Evolutionary conservation across 495 filamentous ascomycete genomes (phyloP).

Genomic region (Daldinia childiae): DNA sequence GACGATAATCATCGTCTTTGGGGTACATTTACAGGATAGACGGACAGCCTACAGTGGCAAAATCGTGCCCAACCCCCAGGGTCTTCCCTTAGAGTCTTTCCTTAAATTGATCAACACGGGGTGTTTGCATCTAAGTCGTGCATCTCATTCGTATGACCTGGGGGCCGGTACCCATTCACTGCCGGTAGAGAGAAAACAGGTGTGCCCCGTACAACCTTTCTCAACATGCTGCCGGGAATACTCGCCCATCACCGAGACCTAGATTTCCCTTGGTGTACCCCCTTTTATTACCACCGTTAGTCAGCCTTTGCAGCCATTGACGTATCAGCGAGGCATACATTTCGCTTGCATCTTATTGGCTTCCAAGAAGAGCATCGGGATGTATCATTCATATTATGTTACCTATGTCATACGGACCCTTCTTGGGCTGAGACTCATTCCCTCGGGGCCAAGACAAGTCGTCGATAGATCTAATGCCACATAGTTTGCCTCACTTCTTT

Average conservation of each 20-base stretch:
- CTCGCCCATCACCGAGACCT: constrained; percentile 33
- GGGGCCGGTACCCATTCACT: constrained; percentile 30
- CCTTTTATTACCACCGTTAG: constrained; percentile 32
- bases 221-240: constrained; percentile 19
- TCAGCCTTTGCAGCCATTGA: constrained; percentile 37
- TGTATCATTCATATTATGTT: constrained; percentile 18
- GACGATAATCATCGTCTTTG: constrained; percentile 26
- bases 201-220: constrained; percentile 31
- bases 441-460: constrained; percentile 8
- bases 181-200: constrained; percentile 22
- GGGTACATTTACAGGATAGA: constrained; percentile 15
- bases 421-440: constrained; percentile 25
- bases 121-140: constrained; percentile 34
- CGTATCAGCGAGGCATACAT: constrained; percentile 31
- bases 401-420: constrained; percentile 9
- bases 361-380: constrained; percentile 24
- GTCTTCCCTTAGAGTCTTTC: neutral
- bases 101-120: constrained; percentile 20
- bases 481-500: constrained; percentile 36
- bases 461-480: constrained; percentile 15
- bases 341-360: constrained; percentile 4
- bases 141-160: constrained; percentile 33
- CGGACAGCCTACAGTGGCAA: constrained; percentile 29
- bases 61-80: constrained; percentile 32
- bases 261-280: constrained; percentile 5